Evolutionary conservation across 257 asterid species (phyloP), one percentile per base, ranked within the genome.

Genomic region (Nemophila menziesii): DNA sequence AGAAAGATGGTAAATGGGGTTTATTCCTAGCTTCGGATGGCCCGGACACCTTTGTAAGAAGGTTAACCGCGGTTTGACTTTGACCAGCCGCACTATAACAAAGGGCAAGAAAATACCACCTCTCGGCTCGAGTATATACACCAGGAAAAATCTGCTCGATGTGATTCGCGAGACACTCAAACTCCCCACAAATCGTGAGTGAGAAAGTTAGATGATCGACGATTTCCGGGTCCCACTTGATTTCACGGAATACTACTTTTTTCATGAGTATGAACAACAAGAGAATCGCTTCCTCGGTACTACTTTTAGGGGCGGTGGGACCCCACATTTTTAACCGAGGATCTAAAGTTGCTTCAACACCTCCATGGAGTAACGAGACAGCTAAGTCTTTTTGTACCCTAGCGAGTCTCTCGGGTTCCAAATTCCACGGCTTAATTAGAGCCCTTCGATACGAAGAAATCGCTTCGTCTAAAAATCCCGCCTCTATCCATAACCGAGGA

Each of bases 31-130:
- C 64, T 59, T 79, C 94, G 1, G 93, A 75, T 44, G 34, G 11
- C 16, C 80, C 75, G 0, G 71, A 57, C 3, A 63, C 77, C 54
- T 80, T 86, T 73, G 70, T 75, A 14, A 86, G 59, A 61, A 86
- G 89, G 51, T 69, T 61, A 16, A 82, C 51, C 0, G 94, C 83
- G 0, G 77, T 61, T 22, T 59, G 62, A 60, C 69, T 52, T 61
- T 79, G 89, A 22, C 87, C 92, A 11, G 79, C 72, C 37, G 94
- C 74, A 16, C 81, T 64, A 43, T 77, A 82, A 65, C 89, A 82
- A 8, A 86, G 89, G 39, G 93, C 92, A 43, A 86, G 94, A 70
- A 79, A 71, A 58, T 79, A 82, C 97, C 97, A 86, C 39, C 93
- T 74, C 63, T 79, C 79, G 0, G 67, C 73, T 27, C 94, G 68